Evolutionary conservation across 768 basidiomycete species (phyloP).

Genomic region (Hericium rajendrae): DNA sequence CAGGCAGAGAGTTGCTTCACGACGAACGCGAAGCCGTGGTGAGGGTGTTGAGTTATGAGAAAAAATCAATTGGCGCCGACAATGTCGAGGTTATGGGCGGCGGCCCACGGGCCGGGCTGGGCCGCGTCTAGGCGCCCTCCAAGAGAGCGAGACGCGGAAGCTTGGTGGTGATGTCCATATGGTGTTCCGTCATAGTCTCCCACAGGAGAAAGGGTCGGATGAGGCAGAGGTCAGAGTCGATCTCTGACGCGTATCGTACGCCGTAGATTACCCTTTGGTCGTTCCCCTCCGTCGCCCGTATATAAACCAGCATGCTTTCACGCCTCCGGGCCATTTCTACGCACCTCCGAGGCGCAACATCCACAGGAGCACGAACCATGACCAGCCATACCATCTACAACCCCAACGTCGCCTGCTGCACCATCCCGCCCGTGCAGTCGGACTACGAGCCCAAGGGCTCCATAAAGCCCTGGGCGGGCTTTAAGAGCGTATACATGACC

Average conservation of each 20-base stretch:
- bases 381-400: constrained; percentile 17
- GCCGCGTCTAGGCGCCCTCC: no score
- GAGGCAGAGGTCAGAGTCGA: no score
- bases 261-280: no score
- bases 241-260: no score
- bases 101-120: no score
- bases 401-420: constrained; percentile 37
- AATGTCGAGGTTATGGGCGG: no score
- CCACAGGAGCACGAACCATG: not conserved
- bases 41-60: constrained; percentile 28
- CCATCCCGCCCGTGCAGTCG: constrained; percentile 43
- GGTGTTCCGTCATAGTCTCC: no score
- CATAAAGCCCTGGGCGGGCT: constrained; percentile 37
- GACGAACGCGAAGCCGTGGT: constrained; percentile 26
- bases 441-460: constrained; percentile 44
- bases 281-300: no score
- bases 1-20: constrained; percentile 49
- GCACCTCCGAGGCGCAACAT: not conserved
- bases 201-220: no score
- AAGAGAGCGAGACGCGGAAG: no score
- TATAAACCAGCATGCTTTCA: not conserved
- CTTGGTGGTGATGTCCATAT: no score
- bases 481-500: constrained; percentile 26
- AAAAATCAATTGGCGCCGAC: not conserved
- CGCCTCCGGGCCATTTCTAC: not conserved